Percentiles rank a stretch among this genome's conserved stretches.
phyloP scores from a whole-genome alignment of 441 rosid species.

The Corymbia calophylla region DNA sequence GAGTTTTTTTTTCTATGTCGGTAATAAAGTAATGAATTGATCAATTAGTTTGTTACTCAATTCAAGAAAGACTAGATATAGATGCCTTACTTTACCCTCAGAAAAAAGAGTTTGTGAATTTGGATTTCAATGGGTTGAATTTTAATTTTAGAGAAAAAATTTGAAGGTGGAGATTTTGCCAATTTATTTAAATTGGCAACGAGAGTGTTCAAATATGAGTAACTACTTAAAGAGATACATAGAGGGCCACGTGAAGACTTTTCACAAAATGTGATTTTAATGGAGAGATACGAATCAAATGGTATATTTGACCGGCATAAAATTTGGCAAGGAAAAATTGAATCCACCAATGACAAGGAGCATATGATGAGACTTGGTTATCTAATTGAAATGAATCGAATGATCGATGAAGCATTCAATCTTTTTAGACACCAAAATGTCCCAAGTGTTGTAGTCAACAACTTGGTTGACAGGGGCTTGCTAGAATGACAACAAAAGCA shows the following conservation, averaged over 20 bases:
- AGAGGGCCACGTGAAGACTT: background rate
- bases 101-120: background rate
- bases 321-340: background rate
- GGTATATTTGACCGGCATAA: background rate
- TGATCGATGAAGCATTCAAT: no score
- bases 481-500: no score
- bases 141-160: no score
- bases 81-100: background rate
- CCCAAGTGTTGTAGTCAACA: no score
- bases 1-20: no score
- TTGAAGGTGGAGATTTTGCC: background rate
- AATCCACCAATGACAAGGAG: background rate
- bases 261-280: background rate
- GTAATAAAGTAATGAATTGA: accelerated
- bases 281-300: background rate
- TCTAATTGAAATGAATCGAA: no score
- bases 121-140: background rate
- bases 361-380: background rate
- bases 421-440: background rate
- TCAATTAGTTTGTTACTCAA: background rate
- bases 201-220: no score
- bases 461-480: no score
- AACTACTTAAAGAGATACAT: background rate
- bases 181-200: background rate
- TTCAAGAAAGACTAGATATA: background rate